Conservation (phyloP, 768 basidiomycete genomes). For the Lactarius sanguifluus region DNA sequence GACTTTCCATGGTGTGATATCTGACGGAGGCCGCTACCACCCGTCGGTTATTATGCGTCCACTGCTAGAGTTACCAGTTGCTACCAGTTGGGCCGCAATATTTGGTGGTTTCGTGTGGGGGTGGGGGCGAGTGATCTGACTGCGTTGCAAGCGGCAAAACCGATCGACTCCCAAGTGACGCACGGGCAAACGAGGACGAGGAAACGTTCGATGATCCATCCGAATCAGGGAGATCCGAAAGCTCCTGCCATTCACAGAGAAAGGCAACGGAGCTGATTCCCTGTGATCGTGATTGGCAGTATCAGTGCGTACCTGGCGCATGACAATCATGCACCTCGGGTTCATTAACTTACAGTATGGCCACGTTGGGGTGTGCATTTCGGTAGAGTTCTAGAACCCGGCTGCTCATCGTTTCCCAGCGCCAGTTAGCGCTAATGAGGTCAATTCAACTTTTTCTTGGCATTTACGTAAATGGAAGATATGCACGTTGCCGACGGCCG, state of each 20-base stretch:
- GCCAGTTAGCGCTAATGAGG: conserved; percentile 36
- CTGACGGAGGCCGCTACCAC: too few species aligned
- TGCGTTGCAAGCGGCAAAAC: background rate
- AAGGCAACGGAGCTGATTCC: conserved; percentile 40
- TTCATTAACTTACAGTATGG: background rate
- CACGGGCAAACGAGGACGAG: background rate
- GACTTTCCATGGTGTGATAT: background rate
- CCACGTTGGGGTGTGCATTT: background rate
- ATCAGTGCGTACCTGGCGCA: conserved; percentile 13
- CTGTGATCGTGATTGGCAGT: conserved; percentile 42
- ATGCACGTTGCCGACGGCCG: conserved; percentile 38
- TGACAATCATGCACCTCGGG: conserved; percentile 7
- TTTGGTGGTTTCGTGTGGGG: background rate
- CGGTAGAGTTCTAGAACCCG: conserved; percentile 14
- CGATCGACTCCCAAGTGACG: background rate
- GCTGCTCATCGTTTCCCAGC: background rate
- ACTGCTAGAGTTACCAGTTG: background rate
- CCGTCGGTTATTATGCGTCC: background rate
- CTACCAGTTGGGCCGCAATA: background rate
- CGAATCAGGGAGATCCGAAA: conserved; percentile 45
- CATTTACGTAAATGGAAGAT: conserved; percentile 49
- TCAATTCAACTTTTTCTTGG: conserved; percentile 49
- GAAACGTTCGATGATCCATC: background rate
- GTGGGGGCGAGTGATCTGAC: background rate
- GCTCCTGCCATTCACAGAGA: conserved; percentile 53